phyloP scores from a whole-genome alignment of 2,329 filamentous ascomycete genomes.

The Aspergillus spinulosporus region DNA sequence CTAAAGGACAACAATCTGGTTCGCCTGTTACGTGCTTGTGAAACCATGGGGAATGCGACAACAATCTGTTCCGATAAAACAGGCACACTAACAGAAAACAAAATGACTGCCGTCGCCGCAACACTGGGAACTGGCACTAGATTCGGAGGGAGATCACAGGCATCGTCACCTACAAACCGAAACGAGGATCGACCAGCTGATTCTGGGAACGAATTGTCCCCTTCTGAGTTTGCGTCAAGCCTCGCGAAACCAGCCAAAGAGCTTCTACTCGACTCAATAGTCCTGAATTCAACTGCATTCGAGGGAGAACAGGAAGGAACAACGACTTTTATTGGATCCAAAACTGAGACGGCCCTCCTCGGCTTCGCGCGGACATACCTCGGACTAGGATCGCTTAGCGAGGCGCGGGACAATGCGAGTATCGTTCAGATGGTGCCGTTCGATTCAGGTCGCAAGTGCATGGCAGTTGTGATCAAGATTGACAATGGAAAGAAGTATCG shows the following conservation, averaged over 20 bases:
- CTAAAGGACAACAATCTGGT: constrained; percentile 64
- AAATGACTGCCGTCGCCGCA: constrained; percentile 62
- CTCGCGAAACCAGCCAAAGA: constrained; percentile 56
- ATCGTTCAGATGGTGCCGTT: constrained; percentile 58
- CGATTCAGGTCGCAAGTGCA: constrained; percentile 68
- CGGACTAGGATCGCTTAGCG: constrained; percentile 61
- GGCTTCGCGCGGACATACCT: constrained; percentile 66
- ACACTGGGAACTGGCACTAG: constrained; percentile 51
- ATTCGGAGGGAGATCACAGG: constrained; percentile 45
- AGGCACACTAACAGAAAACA: constrained; percentile 64
- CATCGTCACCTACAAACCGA: constrained; percentile 27
- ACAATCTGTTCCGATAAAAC: constrained; percentile 68
- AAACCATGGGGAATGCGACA: constrained; percentile 66
- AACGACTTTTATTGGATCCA: constrained; percentile 69
- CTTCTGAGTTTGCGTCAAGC: constrained; percentile 55
- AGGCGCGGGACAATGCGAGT: constrained; percentile 63
- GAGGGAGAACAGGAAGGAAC: constrained; percentile 63
- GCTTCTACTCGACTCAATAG: constrained; percentile 63
- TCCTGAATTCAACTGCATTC: constrained; percentile 69
- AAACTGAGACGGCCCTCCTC: constrained; percentile 75
- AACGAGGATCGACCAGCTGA: constrained; percentile 23
- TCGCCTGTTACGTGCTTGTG: constrained; percentile 59
- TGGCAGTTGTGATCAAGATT: constrained; percentile 63
- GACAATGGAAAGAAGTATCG: constrained; percentile 57
- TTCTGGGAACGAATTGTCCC: constrained; percentile 50